phyloP scores from a whole-genome alignment of 129 eudicot species.

The Artemisia tridentata region DNA sequence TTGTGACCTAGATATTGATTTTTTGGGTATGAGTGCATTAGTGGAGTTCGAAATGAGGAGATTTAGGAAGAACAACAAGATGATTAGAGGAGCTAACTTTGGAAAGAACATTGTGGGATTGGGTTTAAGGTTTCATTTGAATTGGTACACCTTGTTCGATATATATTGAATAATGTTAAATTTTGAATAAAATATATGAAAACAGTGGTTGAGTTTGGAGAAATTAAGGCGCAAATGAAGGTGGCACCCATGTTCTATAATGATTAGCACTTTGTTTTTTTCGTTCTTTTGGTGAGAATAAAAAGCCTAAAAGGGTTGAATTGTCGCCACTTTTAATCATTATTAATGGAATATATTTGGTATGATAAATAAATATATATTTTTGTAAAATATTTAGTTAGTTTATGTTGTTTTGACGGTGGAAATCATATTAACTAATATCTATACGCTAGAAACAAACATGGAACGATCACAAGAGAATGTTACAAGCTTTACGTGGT shows the following conservation, averaged over 20 bases:
- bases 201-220: constrained; percentile 37
- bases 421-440: no score
- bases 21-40: constrained; percentile 25
- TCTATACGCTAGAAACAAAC: no score
- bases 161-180: constrained; percentile 19
- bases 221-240: constrained; percentile 49
- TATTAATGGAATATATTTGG: constrained; percentile 17
- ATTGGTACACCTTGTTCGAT: constrained; percentile 25
- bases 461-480: no score
- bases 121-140: constrained; percentile 20
- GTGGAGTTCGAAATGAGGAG: constrained; percentile 33
- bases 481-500: no score
- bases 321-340: constrained; percentile 32
- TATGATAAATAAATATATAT: neutral
- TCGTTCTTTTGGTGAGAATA: constrained; percentile 5
- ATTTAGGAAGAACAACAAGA: constrained; percentile 23
- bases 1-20: neutral
- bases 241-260: constrained; percentile 94
- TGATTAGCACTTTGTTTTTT: constrained; percentile 49
- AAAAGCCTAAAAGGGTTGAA: constrained; percentile 28
- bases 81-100: constrained; percentile 24
- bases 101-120: constrained; percentile 31
- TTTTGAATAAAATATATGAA: neutral
- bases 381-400: neutral
- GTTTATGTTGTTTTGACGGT: neutral